Base-by-base conservation (phyloP, 805 yeast genomes). In the Kurtzmaniella fragi region DNA sequence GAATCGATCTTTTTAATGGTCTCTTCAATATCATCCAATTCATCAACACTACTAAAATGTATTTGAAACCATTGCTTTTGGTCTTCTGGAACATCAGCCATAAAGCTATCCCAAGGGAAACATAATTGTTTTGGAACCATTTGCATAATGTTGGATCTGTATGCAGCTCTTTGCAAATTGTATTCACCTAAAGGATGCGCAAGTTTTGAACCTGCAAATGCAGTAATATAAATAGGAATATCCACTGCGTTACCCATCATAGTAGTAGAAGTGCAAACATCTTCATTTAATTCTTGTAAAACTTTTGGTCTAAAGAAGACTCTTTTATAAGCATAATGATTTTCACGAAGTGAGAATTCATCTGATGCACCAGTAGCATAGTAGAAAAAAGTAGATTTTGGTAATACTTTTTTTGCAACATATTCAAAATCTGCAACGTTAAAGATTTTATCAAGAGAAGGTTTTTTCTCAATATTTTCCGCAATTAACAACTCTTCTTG, bases 341-440 rank as follows among this genome's bases (percentile, higher is more conserved):
- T 75, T 46, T 68, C 71, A 36, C 64, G 45, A 39, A 72, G 51
- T 1, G 78, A 57, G 32, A 68, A 52, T 47, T 73, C 71, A 53
- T 75, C 80, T 38, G 71, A 75, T 17, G 76, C 59, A 5, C 76
- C 80, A 7, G 78, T 71, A 1, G 67, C 61, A 42, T 57, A 70
- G 48, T 71, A 75, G n/a, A 63, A 59, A 62, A 64, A 69, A 1
- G 72, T 65, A 5, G 52, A 45, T 4, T 43, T 48, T 3, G 70
- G 54, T 15, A 69, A 45, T 4, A 55, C 49, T 33, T 63, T 45
- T 31, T 52, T 49, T 7, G 75, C 73, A 13, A 68, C 51, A 20
- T 45, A 52, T 42, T 70, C 75, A 34, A 71, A 70, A 38, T 70
- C 75, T 12, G 58, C 44, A 14, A 69, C 29, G 38, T 59, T 66